Base-by-base conservation (phyloP, 2,329 filamentous ascomycete species). In the Fusarium zealandicum region DNA sequence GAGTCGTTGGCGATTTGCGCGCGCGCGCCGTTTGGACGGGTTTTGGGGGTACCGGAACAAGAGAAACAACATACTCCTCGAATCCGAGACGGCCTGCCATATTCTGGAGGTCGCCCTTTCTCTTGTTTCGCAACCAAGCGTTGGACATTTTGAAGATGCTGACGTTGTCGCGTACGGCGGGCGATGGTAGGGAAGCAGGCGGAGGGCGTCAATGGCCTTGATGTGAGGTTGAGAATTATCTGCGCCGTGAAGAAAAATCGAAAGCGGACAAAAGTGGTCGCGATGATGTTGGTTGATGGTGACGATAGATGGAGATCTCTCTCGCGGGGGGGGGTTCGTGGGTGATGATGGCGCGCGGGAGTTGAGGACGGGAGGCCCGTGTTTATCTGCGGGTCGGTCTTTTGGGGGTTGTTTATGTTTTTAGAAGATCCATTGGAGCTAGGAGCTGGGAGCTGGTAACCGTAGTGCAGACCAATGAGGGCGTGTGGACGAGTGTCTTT, bases 81-180 rank as follows among this genome's bases (percentile, higher is more conserved):
- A 93, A 78, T 53, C 88, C 88, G 58, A 90, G 82, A 39, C 81
- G 77, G 63, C 90, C 84, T 54, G 91, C 90, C 58, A 96, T 80
- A 59, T 90, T 88, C 66, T 85, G 74, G 51, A 96, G 83, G 62
- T 93, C 90, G 66, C 81, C 82, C 82, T 96, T 96, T 79, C 90
- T 88, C 82, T 95, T 90, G 73, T 83, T 82, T 74, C 87, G 84
- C 72, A 96, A 82, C 85, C 90, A 96, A 66, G 86, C 84, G 70
- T 88, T 85, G 61, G 67, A 63, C 58, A 67, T 69, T 37, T 52
- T 65, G 52, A 31, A 18, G 36, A 49, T 20, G 17, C 36, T 35
- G 32, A 41, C n/a, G 25, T 22, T 61, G 61, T 74, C 72, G 75
- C 72, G 67, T 57, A 54, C 38, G 53, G 35, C 54, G 30, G 44